These are phyloP conservation scores for Cavenderia fasciculata DNA, from an alignment of 78 protist species.

Conservation along the genomic window DNA sequence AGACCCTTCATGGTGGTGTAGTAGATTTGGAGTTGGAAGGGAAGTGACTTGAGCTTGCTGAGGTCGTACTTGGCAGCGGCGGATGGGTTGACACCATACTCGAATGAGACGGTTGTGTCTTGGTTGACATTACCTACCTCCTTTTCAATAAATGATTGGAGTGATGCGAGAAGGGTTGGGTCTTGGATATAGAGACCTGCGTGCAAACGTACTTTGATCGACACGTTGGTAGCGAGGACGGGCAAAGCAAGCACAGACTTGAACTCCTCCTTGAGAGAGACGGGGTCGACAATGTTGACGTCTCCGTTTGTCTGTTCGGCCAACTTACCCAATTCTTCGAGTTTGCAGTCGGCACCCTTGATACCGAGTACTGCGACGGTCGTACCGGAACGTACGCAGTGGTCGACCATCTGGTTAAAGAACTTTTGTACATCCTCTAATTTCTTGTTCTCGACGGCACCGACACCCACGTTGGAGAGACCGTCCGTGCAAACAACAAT, in stretches of 20 bases:
- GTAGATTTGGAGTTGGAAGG: conserved; percentile 80
- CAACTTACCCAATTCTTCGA: conserved; percentile 49
- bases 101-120: conserved; percentile 55
- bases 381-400: conserved; percentile 63
- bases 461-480: conserved; percentile 83
- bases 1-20: conserved; percentile 72
- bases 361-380: conserved; percentile 73
- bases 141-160: neutral
- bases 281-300: conserved; percentile 79
- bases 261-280: conserved; percentile 59
- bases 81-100: conserved; percentile 37
- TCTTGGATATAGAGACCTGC: conserved; percentile 36
- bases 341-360: conserved; percentile 65
- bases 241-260: conserved; percentile 42
- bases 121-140: conserved; percentile 42
- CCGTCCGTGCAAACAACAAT: conserved; percentile 89
- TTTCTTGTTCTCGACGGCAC: conserved; percentile 29
- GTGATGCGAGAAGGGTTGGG: neutral
- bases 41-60: conserved; percentile 9
- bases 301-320: conserved; percentile 66
- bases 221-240: conserved; percentile 67
- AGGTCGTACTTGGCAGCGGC: neutral
- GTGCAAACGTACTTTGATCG: conserved; percentile 30
- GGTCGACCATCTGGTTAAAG: conserved; percentile 63
- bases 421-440: neutral